Evolutionary conservation across 2,329 filamentous ascomycete species (phyloP), one percentile per base, ranked within the genome.

Genomic region (Trichoderma arundinaceum): DNA sequence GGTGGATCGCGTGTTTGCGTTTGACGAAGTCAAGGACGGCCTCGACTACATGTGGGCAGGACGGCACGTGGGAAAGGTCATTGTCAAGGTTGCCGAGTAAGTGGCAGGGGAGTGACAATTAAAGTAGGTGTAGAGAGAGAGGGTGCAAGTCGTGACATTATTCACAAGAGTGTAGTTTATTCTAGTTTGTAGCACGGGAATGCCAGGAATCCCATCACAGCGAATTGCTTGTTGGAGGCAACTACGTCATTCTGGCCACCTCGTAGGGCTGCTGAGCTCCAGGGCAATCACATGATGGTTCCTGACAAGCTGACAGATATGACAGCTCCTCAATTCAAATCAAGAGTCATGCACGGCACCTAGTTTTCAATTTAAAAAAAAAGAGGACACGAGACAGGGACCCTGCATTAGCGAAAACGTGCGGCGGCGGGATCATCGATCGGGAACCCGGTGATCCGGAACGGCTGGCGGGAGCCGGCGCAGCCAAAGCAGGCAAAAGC

Each of bases 351-450:
- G 43, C 32, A 56, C 10, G 35, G 35, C 52, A 39, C n/a, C 52
- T 56, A 1, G 4, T 56, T 54, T 56, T 56, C 3, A 4, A 22
- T 22, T 39, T 22, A 22, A 56, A 13, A 10, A 13, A 10, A 54
- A n/a, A 33, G 17, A 56, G 53, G 54, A 35, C 54, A 58, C 22
- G 38, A 48, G 32, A 59, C 13, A 44, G 48, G 57, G 49, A 53
- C 38, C 49, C 59, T 62, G 59, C 59, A 62, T 62, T 62, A 62
- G 59, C 39, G 59, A 43, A 44, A 44, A 28, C 48, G 38, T 43
- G 59, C 39, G 49, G 59, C 46, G 44, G 59, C 59, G 39, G 56
- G 56, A 59, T 48, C 41, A 60, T 60, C 57, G 57, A 60, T 49
- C 59, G 59, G 48, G 28, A 15, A 35, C 58, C 58, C 58, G 58